A percentile compares a stretch with the other conserved stretches of the same genome.
phyloP scores from a whole-genome alignment of 2,329 filamentous ascomycete genomes.

The Talaromyces islandicus region DNA sequence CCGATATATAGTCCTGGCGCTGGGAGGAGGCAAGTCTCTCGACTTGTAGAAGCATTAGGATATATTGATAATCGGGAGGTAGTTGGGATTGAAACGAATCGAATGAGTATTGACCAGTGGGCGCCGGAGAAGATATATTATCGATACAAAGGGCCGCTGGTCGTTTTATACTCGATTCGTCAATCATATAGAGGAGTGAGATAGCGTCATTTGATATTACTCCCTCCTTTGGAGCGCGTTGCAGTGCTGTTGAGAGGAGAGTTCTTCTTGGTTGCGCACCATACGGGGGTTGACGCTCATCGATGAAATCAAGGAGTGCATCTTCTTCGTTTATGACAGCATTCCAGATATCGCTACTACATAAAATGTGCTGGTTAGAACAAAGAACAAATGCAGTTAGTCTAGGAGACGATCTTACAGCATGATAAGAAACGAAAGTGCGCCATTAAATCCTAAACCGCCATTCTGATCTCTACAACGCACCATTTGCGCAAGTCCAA shows the following conservation, averaged over 20 bases:
- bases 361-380: neutral
- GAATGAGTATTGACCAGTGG: neutral
- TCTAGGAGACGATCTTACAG: neutral
- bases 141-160: neutral
- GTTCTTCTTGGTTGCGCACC: slow-evolving; percentile 2
- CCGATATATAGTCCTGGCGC: slow-evolving; percentile 4
- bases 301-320: neutral
- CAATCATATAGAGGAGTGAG: neutral
- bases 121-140: neutral
- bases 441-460: neutral
- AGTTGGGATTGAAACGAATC: neutral
- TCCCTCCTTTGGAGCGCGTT: neutral
- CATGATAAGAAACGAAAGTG: neutral
- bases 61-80: neutral
- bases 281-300: neutral
- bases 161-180: neutral
- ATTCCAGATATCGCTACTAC: slow-evolving; percentile 5
- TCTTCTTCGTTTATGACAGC: slow-evolving; percentile 4
- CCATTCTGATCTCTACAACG: neutral
- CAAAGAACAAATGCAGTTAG: neutral
- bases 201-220: slow-evolving; percentile 2
- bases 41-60: neutral
- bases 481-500: slow-evolving; percentile 3
- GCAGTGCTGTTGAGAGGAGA: slow-evolving; percentile 3
- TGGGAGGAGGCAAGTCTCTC: neutral